Percentiles rank a stretch among this genome's conserved stretches.
Evolutionary conservation across 2,329 filamentous ascomycete genomes (phyloP).

Genomic region (Cadophora sp.): DNA sequence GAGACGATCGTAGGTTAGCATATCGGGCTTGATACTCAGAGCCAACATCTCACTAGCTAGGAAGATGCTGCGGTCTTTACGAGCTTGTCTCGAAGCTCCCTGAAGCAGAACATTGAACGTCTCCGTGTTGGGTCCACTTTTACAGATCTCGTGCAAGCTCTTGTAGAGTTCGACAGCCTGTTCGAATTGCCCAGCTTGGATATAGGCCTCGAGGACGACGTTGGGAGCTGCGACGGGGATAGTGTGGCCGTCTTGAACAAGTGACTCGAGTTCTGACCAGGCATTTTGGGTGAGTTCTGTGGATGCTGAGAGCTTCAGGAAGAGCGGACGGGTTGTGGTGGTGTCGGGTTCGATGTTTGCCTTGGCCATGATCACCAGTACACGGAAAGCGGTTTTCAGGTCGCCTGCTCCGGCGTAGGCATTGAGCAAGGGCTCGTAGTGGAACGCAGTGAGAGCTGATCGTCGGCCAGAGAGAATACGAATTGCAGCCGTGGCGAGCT

Average conservation of each 20-base stretch:
- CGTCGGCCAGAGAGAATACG: slow-evolving; percentile 65
- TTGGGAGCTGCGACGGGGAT: slow-evolving; percentile 60
- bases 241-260: slow-evolving; percentile 56
- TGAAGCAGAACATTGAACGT: slow-evolving; percentile 68
- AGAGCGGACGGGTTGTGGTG: slow-evolving; percentile 69
- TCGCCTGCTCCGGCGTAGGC: slow-evolving; percentile 69
- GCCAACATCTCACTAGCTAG: slow-evolving; percentile 67
- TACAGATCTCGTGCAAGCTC: slow-evolving; percentile 59
- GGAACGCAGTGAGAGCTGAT: slow-evolving; percentile 65
- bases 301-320: slow-evolving; percentile 57
- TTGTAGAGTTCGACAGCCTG: slow-evolving; percentile 67
- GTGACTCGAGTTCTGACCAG: slow-evolving; percentile 61
- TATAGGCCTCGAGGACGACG: slow-evolving; percentile 46
- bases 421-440: slow-evolving; percentile 82
- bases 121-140: slow-evolving; percentile 53
- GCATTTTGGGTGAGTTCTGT: slow-evolving; percentile 54
- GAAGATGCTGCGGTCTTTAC: slow-evolving; percentile 64
- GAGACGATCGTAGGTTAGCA: slow-evolving; percentile 67
- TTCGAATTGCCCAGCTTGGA: slow-evolving; percentile 50
- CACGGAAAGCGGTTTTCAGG: slow-evolving; percentile 68
- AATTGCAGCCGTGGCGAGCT: slow-evolving; percentile 75
- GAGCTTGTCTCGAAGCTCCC: slow-evolving; percentile 46
- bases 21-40: slow-evolving; percentile 59
- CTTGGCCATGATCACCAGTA: slow-evolving; percentile 76
- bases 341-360: slow-evolving; percentile 63